These are phyloP conservation scores for Asclepias syriaca DNA, from an alignment of 257 asterid genomes.

Conservation along the genomic window DNA sequence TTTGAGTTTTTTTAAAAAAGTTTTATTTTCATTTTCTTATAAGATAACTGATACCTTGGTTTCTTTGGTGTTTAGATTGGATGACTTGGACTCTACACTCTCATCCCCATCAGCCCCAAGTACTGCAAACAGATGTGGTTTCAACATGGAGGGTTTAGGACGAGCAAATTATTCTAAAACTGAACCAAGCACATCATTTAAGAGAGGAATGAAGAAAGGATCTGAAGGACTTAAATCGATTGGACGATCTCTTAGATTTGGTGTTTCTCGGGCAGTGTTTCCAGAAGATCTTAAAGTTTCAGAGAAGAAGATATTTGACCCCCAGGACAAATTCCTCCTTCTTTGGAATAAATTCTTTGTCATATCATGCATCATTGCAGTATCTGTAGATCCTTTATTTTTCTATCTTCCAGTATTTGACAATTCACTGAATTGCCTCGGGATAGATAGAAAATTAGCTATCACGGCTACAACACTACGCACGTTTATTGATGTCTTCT, in stretches of 20 bases:
- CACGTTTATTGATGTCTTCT: slow-evolving; percentile 79
- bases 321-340: slow-evolving; percentile 91
- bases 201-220: slow-evolving; percentile 84
- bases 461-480: slow-evolving; percentile 85
- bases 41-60: slow-evolving; percentile 1
- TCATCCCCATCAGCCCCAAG: slow-evolving; percentile 76
- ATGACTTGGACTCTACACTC: slow-evolving; percentile 79
- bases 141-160: slow-evolving; percentile 57
- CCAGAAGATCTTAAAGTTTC: slow-evolving; percentile 93
- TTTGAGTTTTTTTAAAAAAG: not conserved
- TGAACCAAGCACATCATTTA: slow-evolving; percentile 62
- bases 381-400: slow-evolving; percentile 94
- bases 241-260: slow-evolving; percentile 88
- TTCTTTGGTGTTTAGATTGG: slow-evolving; percentile 54
- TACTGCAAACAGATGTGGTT: slow-evolving; percentile 73
- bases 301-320: slow-evolving; percentile 90
- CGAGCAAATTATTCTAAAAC: slow-evolving; percentile 45
- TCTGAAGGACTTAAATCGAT: slow-evolving; percentile 91
- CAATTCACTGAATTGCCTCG: slow-evolving; percentile 64
- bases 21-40: too few species aligned
- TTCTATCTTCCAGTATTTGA: slow-evolving; percentile 91
- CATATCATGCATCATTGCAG: slow-evolving; percentile 83
- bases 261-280: slow-evolving; percentile 82
- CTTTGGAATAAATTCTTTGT: slow-evolving; percentile 84
- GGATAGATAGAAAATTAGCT: slow-evolving; percentile 77